Evolutionary conservation across 179 eudicot genomes (phyloP), one percentile per base, ranked within the genome.

Genomic region (Actinidia chinensis): DNA sequence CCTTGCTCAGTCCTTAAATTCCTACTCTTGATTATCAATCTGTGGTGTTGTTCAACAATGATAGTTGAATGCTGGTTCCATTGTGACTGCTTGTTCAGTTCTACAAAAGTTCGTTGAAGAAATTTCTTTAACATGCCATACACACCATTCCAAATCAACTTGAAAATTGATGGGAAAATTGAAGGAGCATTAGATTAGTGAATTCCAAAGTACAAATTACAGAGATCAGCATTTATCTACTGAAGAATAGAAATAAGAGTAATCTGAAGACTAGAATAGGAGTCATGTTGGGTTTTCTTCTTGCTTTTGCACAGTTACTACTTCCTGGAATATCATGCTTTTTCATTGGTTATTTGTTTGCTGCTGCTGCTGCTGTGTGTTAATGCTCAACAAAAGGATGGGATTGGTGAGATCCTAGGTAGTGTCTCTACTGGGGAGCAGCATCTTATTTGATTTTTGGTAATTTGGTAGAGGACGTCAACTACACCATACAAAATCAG

Each of bases 1-100:
- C 70, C 70, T 66, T 66, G 48, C 70, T 17, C 70, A 40, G 46
- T 42, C 48, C 23, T 66, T 66, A 66, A 66, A 40, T 66, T 47
- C 71, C 25, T 22, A 42, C n/a, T 66, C 48, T 66, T n/a, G 72
- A 46, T 6, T 68, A 15, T 68, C 25, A 46, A 46, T 20, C 40
- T 10, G 22, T 47, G 52, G 22, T 68, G 11, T 47, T 3, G 18
- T 68, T 13, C 55, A 17, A 18, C 73, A 44, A 46, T 46, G 73
- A 68, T 46, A 4, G 12, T 47, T 46, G 54, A 46, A 9, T 68
- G 25, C 72, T 23, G 23, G 18, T 46, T 68, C 2, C 36, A 22
- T 20, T 11, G 25, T 12, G 25, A 47, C 47, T 68, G 73, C 54
- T 68, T 46, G 17, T 68, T 68, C 54, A 9, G 73, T 68, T 25